Conservation (phyloP, 148 eudicot species). For the Fallopia convolvulus region DNA sequence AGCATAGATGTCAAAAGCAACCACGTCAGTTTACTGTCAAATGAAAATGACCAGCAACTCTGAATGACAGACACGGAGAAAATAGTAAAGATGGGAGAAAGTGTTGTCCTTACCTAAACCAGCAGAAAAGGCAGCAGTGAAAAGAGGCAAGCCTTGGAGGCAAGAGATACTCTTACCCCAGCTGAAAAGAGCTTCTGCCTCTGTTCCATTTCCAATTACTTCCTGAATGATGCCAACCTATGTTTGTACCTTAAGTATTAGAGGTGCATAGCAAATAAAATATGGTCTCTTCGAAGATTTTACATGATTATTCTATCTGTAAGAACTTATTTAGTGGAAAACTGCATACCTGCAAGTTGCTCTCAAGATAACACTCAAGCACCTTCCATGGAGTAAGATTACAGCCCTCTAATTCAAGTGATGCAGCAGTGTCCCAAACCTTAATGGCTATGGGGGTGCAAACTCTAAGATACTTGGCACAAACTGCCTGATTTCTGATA, state of each 20-base stretch:
- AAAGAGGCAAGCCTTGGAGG: constrained; percentile 54
- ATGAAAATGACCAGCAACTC: not conserved
- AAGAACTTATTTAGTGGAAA: not conserved
- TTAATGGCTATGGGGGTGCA: constrained; percentile 31
- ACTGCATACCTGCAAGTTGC: constrained; percentile 70
- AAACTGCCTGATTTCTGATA: constrained; percentile 30
- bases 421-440: constrained; percentile 30
- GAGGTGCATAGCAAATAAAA: not conserved
- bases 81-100: constrained; percentile 1
- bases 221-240: constrained; percentile 78
- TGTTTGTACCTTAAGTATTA: constrained; percentile 1
- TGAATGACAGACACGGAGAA: not conserved
- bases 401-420: constrained; percentile 35
- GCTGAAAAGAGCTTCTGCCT: constrained; percentile 67
- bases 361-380: constrained; percentile 85
- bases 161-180: constrained; percentile 67
- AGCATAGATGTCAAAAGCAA: not conserved
- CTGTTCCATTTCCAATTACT: constrained; percentile 67
- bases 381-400: constrained; percentile 88
- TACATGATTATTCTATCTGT: not conserved
- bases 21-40: not conserved
- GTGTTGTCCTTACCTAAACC: constrained; percentile 45
- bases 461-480: constrained; percentile 36
- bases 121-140: constrained; percentile 52
- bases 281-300: not conserved